A percentile compares a stretch with the other conserved stretches of the same genome.
Evolutionary conservation across 352 stramenopile species (phyloP).

Genomic region (Pythium aquatile): DNA sequence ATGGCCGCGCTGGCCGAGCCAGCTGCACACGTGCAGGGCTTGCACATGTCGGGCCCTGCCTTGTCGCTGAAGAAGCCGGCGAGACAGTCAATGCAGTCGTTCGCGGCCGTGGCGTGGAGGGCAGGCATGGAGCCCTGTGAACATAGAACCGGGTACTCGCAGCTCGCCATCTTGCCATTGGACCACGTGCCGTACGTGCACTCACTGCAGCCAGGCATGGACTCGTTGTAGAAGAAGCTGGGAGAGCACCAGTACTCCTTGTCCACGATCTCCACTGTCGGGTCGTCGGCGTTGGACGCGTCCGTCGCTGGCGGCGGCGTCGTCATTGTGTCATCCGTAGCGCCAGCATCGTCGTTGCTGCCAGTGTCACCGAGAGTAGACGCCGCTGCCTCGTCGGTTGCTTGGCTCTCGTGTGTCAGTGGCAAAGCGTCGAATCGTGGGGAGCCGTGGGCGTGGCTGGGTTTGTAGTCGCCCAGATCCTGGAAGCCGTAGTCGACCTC

Average conservation of each 20-base stretch:
- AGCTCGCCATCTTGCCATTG: conserved; percentile 39
- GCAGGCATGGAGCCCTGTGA: conserved; percentile 26
- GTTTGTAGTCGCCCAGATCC: not conserved
- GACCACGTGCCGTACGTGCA: conserved; percentile 49
- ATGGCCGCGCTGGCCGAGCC: conserved; percentile 26
- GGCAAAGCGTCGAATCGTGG: not conserved
- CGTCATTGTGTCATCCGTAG: not conserved
- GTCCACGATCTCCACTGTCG: conserved; percentile 11
- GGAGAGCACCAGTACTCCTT: conserved; percentile 29
- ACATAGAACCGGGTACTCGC: conserved; percentile 38
- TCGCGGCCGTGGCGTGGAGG: conserved; percentile 28
- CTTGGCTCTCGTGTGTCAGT: not conserved
- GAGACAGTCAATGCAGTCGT: conserved; percentile 34
- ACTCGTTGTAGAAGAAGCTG: conserved; percentile 41
- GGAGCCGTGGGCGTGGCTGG: conserved; percentile 1
- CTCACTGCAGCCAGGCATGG: conserved; percentile 27
- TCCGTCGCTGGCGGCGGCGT: not conserved
- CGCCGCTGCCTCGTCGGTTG: not conserved
- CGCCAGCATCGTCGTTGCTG: not conserved
- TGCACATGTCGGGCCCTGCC: conserved; percentile 40
- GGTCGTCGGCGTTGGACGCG: conserved; percentile 4
- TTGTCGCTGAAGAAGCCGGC: conserved; percentile 40
- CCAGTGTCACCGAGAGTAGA: not conserved
- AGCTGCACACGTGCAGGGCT: conserved; percentile 31
- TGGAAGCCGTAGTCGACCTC: not conserved